Conservation (phyloP, 495 filamentous ascomycete species). For the Clohesyomyces aquaticus region DNA sequence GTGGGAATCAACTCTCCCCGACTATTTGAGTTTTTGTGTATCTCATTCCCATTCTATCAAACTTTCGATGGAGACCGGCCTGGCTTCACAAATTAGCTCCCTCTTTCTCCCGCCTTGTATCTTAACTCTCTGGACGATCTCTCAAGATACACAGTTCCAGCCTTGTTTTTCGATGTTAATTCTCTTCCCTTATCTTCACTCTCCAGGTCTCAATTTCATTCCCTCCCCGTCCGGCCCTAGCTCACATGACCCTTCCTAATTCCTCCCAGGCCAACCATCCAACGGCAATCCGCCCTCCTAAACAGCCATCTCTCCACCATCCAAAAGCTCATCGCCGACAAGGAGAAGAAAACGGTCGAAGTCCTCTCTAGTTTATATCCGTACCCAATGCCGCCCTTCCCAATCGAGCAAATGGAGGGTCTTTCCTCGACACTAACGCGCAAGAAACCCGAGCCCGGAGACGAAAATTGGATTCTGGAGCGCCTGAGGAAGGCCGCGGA, state of each 20-base stretch:
- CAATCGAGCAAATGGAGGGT: neutral
- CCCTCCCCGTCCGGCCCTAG: neutral
- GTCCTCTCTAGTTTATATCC: conserved; percentile 12
- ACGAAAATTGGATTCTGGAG: conserved; percentile 72
- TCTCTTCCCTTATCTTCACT: no score
- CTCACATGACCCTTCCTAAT: neutral
- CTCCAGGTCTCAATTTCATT: neutral
- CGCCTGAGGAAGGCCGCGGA: conserved; percentile 50
- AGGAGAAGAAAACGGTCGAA: no score
- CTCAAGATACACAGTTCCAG: no score
- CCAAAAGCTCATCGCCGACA: conserved; percentile 6
- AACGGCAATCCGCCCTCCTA: conserved; percentile 6
- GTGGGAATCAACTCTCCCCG: no score
- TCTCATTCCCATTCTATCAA: no score
- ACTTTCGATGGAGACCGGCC: no score
- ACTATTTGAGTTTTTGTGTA: no score
- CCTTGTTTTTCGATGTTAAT: no score
- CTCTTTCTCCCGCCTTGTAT: no score
- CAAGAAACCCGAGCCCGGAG: conserved; percentile 77
- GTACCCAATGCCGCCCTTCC: conserved; percentile 23
- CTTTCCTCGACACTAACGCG: conserved; percentile 40
- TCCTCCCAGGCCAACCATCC: conserved; percentile 16
- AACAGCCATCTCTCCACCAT: conserved; percentile 13
- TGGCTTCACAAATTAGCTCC: no score
- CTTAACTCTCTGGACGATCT: no score